Evolutionary conservation across 805 yeast genomes (phyloP).

Genomic region (Kluyveromyces dobzhanskii): DNA sequence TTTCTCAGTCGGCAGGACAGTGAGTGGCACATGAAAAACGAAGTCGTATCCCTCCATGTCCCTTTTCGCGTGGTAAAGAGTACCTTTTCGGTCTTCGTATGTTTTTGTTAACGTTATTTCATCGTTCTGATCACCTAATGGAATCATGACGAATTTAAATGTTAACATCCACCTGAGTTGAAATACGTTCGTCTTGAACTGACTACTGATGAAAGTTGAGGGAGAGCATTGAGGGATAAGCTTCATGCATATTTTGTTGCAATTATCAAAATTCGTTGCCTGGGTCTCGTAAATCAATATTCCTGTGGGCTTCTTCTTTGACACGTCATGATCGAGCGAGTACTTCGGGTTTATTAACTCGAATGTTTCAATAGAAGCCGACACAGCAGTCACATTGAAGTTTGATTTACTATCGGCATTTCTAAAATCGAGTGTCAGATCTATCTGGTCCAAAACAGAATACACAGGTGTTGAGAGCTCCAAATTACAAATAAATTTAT

Average conservation of each 20-base stretch:
- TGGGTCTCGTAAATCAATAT: slow-evolving; percentile 25
- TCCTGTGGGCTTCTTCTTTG: slow-evolving; percentile 12
- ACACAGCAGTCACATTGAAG: slow-evolving; percentile 33
- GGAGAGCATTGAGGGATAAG: slow-evolving; percentile 29
- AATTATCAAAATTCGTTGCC: slow-evolving; percentile 25
- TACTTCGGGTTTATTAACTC: slow-evolving; percentile 31
- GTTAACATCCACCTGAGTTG: slow-evolving; percentile 32
- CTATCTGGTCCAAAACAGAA: slow-evolving; percentile 39
- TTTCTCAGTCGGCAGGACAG: slow-evolving; percentile 37
- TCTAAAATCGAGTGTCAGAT: slow-evolving; percentile 30
- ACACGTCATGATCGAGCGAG: slow-evolving; percentile 11
- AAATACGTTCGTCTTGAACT: slow-evolving; percentile 34
- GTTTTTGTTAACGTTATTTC: slow-evolving; percentile 15
- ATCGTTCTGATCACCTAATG: slow-evolving; percentile 12
- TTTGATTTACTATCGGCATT: slow-evolving; percentile 13
- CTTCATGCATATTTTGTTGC: slow-evolving; percentile 21
- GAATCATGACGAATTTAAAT: slow-evolving; percentile 31
- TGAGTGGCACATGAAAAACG: slow-evolving; percentile 37
- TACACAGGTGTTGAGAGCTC: slow-evolving; percentile 34
- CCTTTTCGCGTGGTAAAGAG: slow-evolving; percentile 27
- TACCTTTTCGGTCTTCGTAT: slow-evolving; percentile 33
- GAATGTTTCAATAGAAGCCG: slow-evolving; percentile 28
- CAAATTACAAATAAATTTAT: slow-evolving; percentile 34
- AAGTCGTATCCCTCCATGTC: slow-evolving; percentile 34
- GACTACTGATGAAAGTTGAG: slow-evolving; percentile 29